These are phyloP conservation scores for Phytophthora capsici DNA, from an alignment of 352 stramenopile species.

Conservation along the genomic window DNA sequence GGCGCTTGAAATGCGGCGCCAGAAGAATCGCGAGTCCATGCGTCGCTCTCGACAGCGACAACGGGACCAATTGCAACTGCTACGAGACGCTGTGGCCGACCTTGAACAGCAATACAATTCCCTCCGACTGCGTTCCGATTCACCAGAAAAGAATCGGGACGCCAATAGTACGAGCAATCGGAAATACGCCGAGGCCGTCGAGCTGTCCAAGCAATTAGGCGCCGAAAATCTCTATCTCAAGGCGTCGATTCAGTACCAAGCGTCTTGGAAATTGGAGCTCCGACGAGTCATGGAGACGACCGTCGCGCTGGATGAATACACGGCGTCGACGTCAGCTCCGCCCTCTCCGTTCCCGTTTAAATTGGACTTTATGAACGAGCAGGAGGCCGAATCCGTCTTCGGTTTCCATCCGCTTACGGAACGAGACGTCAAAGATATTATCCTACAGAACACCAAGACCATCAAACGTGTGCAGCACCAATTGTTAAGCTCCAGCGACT, in stretches of 20 bases:
- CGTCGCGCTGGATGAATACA: slow-evolving; percentile 34
- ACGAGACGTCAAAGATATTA: slow-evolving; percentile 47
- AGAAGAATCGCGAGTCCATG: slow-evolving; percentile 72
- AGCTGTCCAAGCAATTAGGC: slow-evolving; percentile 48
- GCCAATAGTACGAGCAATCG: not conserved
- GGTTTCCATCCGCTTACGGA: slow-evolving; percentile 41
- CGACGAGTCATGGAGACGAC: slow-evolving; percentile 60
- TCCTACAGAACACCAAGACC: slow-evolving; percentile 41
- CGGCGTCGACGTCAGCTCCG: slow-evolving; percentile 17
- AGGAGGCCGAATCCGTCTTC: slow-evolving; percentile 50
- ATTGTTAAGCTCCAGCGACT: slow-evolving; percentile 17
- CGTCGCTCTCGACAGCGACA: slow-evolving; percentile 56
- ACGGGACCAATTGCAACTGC: slow-evolving; percentile 49
- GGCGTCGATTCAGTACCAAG: slow-evolving; percentile 53
- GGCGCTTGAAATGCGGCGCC: slow-evolving; percentile 45
- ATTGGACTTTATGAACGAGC: slow-evolving; percentile 33
- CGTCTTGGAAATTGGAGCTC: slow-evolving; percentile 52
- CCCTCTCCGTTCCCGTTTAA: slow-evolving; percentile 31
- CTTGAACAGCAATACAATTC: slow-evolving; percentile 53
- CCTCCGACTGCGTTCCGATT: slow-evolving; percentile 41
- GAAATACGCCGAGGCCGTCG: slow-evolving; percentile 36
- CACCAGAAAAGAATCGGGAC: not conserved
- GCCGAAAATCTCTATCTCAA: slow-evolving; percentile 63
- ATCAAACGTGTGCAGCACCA: slow-evolving; percentile 43
- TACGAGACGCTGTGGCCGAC: slow-evolving; percentile 43